These are phyloP conservation scores for Tuber umbilicatum DNA, from an alignment of 495 filamentous ascomycete genomes.

Conservation along the genomic window DNA sequence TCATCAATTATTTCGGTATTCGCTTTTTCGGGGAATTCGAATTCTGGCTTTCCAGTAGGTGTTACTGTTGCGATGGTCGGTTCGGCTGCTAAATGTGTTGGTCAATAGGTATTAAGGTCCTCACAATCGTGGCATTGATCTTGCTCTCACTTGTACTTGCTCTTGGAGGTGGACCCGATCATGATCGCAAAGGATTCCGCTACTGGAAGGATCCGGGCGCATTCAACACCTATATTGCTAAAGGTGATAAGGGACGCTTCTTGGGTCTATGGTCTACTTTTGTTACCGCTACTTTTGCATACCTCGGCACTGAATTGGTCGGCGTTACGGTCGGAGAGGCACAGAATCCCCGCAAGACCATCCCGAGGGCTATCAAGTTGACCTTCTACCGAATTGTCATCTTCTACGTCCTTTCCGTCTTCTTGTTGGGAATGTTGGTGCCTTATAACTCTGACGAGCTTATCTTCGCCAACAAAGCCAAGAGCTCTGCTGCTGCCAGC, in stretches of 20 bases:
- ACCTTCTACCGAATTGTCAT: constrained; percentile 82
- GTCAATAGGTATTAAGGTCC: constrained; percentile 53
- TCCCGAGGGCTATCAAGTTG: constrained; percentile 69
- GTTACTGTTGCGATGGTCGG: background rate
- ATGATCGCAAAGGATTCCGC: constrained; percentile 64
- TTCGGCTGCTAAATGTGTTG: background rate
- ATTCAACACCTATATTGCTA: constrained; percentile 46
- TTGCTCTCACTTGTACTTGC: constrained; percentile 63
- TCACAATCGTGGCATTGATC: constrained; percentile 61
- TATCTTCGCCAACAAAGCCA: constrained; percentile 48
- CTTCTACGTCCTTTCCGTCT: constrained; percentile 66
- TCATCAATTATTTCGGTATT: constrained; percentile 56
- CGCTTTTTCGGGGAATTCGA: constrained; percentile 50
- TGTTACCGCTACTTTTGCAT: constrained; percentile 74
- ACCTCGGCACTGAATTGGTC: constrained; percentile 78
- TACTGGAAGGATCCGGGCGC: constrained; percentile 72
- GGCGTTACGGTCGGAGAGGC: constrained; percentile 77
- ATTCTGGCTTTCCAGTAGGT: constrained; percentile 48
- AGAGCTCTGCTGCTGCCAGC: constrained; percentile 50
- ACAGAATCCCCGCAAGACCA: constrained; percentile 64
- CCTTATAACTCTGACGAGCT: constrained; percentile 51
- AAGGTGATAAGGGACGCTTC: constrained; percentile 53
- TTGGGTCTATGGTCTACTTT: constrained; percentile 71
- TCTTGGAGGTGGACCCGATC: constrained; percentile 66
- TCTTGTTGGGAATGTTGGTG: constrained; percentile 56